phyloP scores from a whole-genome alignment of 75 land plant species.

The Sequoia sempervirens region DNA sequence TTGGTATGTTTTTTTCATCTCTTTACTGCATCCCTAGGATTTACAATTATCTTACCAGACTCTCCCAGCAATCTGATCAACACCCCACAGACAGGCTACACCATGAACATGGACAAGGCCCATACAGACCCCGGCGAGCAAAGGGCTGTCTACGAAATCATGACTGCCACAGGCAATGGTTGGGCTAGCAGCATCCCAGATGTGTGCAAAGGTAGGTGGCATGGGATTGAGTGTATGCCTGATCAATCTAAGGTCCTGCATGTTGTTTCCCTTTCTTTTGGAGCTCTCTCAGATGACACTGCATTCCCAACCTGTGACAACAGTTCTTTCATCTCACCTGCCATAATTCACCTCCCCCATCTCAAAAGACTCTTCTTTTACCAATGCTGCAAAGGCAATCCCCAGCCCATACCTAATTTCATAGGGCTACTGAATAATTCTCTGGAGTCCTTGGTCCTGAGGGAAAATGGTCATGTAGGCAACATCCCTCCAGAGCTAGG shows the following conservation, averaged over 20 bases:
- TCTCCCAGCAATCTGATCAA: slow-evolving; percentile 31
- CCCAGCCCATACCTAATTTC: slow-evolving; percentile 69
- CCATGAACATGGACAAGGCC: slow-evolving; percentile 33
- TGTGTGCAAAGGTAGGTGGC: slow-evolving; percentile 88
- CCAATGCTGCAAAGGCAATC: slow-evolving; percentile 66
- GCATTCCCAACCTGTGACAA: slow-evolving; percentile 79
- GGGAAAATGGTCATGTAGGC: slow-evolving; percentile 81
- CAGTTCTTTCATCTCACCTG: slow-evolving; percentile 52
- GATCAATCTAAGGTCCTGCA: slow-evolving; percentile 59
- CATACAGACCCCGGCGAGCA: slow-evolving; percentile 62
- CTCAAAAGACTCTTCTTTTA: slow-evolving; percentile 70
- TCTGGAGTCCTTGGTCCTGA: slow-evolving; percentile 66
- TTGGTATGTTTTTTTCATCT: neutral
- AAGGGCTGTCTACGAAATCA: slow-evolving; percentile 69
- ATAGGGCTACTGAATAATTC: slow-evolving; percentile 52
- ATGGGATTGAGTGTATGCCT: slow-evolving; percentile 89
- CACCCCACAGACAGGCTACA: slow-evolving; percentile 38
- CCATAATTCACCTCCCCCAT: slow-evolving; percentile 61
- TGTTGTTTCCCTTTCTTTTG: slow-evolving; percentile 83
- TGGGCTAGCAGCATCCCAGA: slow-evolving; percentile 78
- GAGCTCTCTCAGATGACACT: slow-evolving; percentile 87
- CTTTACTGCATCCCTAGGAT: neutral
- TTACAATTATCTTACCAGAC: slow-evolving; percentile 13
- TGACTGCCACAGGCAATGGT: slow-evolving; percentile 71
- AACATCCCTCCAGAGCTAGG: slow-evolving; percentile 60